These are phyloP conservation scores for Acmispon strigosus DNA, from an alignment of 306 rosid species.

Conservation along the genomic window DNA sequence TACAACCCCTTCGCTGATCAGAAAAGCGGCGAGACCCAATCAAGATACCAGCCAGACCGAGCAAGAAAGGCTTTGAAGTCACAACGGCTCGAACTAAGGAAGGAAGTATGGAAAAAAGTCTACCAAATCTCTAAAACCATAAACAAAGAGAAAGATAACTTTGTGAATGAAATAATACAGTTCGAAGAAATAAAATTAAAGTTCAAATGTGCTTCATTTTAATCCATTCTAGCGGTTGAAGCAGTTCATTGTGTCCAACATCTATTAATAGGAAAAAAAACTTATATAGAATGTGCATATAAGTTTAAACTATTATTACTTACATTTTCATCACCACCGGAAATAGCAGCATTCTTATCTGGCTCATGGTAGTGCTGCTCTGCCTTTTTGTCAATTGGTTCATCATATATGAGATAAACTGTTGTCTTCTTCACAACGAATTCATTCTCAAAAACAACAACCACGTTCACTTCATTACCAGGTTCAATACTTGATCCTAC, in stretches of 20 bases:
- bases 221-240: background rate
- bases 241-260: background rate
- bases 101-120: background rate
- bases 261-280: too few species aligned
- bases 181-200: background rate
- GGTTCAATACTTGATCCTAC: too few species aligned
- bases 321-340: background rate
- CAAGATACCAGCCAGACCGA: background rate
- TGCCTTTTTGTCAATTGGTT: background rate
- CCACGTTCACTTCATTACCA: too few species aligned
- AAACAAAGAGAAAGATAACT: background rate
- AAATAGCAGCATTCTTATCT: background rate
- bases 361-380: background rate
- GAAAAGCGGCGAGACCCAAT: background rate
- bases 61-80: background rate
- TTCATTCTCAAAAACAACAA: too few species aligned
- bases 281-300: too few species aligned
- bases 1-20: too few species aligned
- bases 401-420: background rate
- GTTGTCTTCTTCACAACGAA: too few species aligned
- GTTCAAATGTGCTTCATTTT: background rate
- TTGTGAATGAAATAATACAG: background rate
- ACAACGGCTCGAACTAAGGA: background rate
- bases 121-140: background rate
- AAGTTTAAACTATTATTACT: background rate